A percentile compares a stretch with the other conserved stretches of the same genome.
phyloP scores from a whole-genome alignment of 2,329 filamentous ascomycete species.

The Stemphylium lycopersici region DNA sequence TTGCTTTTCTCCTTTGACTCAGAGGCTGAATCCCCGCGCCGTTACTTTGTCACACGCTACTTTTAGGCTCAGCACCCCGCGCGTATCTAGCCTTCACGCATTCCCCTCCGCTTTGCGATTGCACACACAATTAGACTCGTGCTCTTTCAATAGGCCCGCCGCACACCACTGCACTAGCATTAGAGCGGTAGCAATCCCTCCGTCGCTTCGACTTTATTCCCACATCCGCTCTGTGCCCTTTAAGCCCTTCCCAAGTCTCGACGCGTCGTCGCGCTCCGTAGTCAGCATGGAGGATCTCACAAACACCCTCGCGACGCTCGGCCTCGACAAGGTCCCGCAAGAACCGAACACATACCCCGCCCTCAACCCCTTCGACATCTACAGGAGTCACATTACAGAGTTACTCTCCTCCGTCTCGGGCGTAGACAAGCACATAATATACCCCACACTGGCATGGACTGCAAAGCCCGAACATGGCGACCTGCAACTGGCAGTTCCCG shows the following conservation, averaged over 20 bases:
- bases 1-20: conserved; percentile 40
- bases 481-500: conserved; percentile 76
- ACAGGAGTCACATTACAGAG: conserved; percentile 76
- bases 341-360: conserved; percentile 62
- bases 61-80: not conserved
- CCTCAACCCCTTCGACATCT: conserved; percentile 78
- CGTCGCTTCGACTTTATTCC: conserved; percentile 17
- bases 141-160: conserved; percentile 11
- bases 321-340: conserved; percentile 48
- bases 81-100: not conserved
- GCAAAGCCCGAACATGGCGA: conserved; percentile 82
- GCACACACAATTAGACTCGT: conserved; percentile 8
- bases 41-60: conserved; percentile 11
- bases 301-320: conserved; percentile 44
- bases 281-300: conserved; percentile 47
- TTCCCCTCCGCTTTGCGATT: conserved; percentile 8
- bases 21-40: conserved; percentile 9
- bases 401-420: conserved; percentile 72
- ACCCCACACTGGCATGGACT: conserved; percentile 79
- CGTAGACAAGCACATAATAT: conserved; percentile 73
- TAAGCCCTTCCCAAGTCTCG: conserved; percentile 30
- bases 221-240: conserved; percentile 27
- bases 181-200: not conserved
- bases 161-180: not conserved
- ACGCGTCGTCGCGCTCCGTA: conserved; percentile 30